Conservation (phyloP, 2,329 filamentous ascomycete genomes). For the Nigrograna mackinnonii region DNA sequence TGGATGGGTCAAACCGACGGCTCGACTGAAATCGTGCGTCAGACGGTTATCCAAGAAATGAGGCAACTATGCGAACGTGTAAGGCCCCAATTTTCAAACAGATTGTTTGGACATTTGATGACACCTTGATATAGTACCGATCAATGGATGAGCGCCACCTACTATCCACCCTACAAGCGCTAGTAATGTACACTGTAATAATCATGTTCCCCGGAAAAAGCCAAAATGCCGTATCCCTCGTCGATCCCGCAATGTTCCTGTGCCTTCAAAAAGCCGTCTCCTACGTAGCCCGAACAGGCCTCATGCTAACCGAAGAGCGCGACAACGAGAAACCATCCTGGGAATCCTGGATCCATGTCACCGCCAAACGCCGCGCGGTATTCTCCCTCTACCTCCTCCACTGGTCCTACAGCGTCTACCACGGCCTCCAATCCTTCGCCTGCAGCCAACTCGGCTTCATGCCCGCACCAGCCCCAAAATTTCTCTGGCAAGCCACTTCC, state of each 20-base stretch:
- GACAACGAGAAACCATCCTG: slow-evolving; percentile 34
- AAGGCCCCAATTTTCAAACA: slow-evolving; percentile 4
- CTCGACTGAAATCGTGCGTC: slow-evolving; percentile 31
- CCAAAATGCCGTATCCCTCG: slow-evolving; percentile 17
- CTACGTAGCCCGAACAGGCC: slow-evolving; percentile 34
- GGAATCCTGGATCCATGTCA: slow-evolving; percentile 52
- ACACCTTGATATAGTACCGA: slow-evolving; percentile 26
- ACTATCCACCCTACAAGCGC: slow-evolving; percentile 40
- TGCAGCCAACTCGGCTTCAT: slow-evolving; percentile 43
- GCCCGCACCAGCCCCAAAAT: slow-evolving; percentile 44
- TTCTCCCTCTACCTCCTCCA: slow-evolving; percentile 41
- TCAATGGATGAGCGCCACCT: slow-evolving; percentile 36
- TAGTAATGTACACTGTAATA: slow-evolving; percentile 43
- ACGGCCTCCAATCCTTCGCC: slow-evolving; percentile 36
- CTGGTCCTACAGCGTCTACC: slow-evolving; percentile 45
- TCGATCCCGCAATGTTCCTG: slow-evolving; percentile 29
- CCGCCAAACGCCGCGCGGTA: slow-evolving; percentile 56
- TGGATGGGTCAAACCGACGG: slow-evolving; percentile 38
- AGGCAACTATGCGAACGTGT: slow-evolving; percentile 36
- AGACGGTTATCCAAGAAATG: slow-evolving; percentile 36
- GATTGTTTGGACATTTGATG: neutral
- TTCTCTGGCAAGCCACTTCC: slow-evolving; percentile 41
- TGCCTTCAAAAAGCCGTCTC: slow-evolving; percentile 34
- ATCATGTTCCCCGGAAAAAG: slow-evolving; percentile 40
- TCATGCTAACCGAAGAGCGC: slow-evolving; percentile 41